Conservation (phyloP, 257 asterid species). For the Solanum clarkiae region DNA sequence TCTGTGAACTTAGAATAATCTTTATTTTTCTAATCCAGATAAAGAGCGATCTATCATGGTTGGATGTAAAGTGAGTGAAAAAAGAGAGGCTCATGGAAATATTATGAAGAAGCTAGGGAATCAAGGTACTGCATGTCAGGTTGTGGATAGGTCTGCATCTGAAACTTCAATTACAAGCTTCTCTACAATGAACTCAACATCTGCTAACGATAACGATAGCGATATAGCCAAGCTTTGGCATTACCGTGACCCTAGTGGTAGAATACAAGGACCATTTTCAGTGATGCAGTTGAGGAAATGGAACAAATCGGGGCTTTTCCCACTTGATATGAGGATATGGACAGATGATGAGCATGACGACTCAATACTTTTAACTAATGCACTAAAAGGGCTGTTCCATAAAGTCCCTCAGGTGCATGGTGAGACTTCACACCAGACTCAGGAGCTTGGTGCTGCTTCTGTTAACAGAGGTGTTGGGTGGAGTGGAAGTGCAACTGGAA, state of each 20-base stretch:
- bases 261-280: slow-evolving; percentile 90
- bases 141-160: slow-evolving; percentile 27
- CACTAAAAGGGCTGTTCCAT: slow-evolving; percentile 44
- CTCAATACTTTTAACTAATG: slow-evolving; percentile 59
- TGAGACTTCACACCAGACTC: slow-evolving; percentile 21
- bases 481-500: not conserved
- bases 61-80: slow-evolving; percentile 18
- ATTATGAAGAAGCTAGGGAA: slow-evolving; percentile 18
- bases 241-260: slow-evolving; percentile 89
- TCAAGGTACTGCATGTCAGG: slow-evolving; percentile 21
- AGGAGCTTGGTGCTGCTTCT: slow-evolving; percentile 15
- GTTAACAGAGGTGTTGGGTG: not conserved
- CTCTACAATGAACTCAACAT: slow-evolving; percentile 19
- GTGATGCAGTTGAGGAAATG: slow-evolving; percentile 72
- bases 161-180: slow-evolving; percentile 30
- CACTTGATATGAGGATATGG: slow-evolving; percentile 89
- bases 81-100: slow-evolving; percentile 26
- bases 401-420: slow-evolving; percentile 27
- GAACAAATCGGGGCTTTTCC: slow-evolving; percentile 79
- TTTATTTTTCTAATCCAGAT: slow-evolving; percentile 30
- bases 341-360: slow-evolving; percentile 56
- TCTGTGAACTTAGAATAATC: slow-evolving; percentile 5
- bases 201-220: slow-evolving; percentile 22
- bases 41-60: slow-evolving; percentile 30
- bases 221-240: slow-evolving; percentile 87